A percentile compares a stretch with the other conserved stretches of the same genome.
Evolutionary conservation across 495 filamentous ascomycete genomes (phyloP).

Genomic region (Xylaria flabelliformis): DNA sequence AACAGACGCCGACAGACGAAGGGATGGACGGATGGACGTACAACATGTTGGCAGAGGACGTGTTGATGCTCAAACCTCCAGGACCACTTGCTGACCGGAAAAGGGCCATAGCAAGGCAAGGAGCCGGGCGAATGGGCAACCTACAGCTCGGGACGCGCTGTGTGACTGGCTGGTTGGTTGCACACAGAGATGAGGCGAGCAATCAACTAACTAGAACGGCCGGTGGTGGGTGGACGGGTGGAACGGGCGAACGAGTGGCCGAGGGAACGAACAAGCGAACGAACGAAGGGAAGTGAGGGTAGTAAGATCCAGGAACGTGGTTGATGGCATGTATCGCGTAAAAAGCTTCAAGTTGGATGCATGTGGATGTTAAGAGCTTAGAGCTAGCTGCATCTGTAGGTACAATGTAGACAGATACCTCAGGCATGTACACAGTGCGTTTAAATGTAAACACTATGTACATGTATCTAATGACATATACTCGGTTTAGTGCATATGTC

Average conservation of each 20-base stretch:
- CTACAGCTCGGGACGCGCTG: conserved; percentile 22
- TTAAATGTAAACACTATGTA: no score
- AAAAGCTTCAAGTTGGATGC: background rate
- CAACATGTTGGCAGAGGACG: conserved; percentile 72
- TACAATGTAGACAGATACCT: no score
- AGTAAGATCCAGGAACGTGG: background rate
- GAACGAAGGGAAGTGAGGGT: background rate
- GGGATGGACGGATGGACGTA: conserved; percentile 43
- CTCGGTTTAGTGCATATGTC: background rate
- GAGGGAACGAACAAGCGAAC: background rate
- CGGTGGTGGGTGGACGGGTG: background rate
- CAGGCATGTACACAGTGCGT: no score
- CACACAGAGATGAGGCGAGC: conserved; percentile 10
- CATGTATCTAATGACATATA: no score
- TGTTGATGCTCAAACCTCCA: conserved; percentile 77
- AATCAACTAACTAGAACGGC: conserved; percentile 1
- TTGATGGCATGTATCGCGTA: background rate
- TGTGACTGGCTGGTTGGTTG: background rate
- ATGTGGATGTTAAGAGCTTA: no score
- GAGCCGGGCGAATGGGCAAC: conserved; percentile 34
- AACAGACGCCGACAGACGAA: conserved; percentile 31
- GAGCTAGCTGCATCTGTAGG: no score
- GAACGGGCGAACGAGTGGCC: background rate
- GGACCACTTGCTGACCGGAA: conserved; percentile 70
- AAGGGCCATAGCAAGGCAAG: conserved; percentile 50